Evolutionary conservation across 179 eudicot species (phyloP).

Genomic region (Beta corolliflora): DNA sequence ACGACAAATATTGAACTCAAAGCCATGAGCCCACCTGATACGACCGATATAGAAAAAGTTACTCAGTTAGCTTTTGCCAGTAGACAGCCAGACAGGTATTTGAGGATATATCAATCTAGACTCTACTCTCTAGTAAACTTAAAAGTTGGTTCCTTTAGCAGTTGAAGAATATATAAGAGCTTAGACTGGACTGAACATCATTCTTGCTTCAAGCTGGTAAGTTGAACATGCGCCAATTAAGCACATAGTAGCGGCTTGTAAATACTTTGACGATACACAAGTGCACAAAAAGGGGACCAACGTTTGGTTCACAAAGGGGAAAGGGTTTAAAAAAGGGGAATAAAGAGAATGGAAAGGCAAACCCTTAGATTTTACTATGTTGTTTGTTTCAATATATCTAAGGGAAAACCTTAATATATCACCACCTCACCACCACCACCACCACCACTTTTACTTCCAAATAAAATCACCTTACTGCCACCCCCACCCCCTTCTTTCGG

Average conservation of each 20-base stretch:
- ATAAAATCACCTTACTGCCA: too few species aligned
- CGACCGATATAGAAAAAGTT: not conserved
- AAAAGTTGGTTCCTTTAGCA: not conserved
- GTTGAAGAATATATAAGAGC: not conserved
- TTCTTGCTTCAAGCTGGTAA: not conserved
- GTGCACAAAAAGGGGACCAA: not conserved
- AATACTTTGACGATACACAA: not conserved
- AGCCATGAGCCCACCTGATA: slow-evolving; percentile 91
- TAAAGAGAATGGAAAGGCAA: too few species aligned
- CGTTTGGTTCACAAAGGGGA: not conserved
- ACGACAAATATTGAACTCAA: slow-evolving; percentile 87
- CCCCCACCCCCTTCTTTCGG: too few species aligned
- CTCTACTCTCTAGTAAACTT: not conserved
- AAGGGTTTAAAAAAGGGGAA: too few species aligned
- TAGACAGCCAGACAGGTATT: not conserved
- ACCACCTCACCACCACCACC: too few species aligned
- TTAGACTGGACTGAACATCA: not conserved
- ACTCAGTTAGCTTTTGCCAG: not conserved
- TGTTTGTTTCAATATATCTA: too few species aligned
- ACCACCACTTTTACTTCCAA: too few species aligned
- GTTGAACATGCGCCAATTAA: not conserved
- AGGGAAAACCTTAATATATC: too few species aligned
- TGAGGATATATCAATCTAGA: too few species aligned
- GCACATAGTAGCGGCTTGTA: not conserved
- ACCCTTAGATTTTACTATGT: too few species aligned